Evolutionary conservation across 306 rosid species (phyloP).

Genomic region (Citrullus mucosospermus): DNA sequence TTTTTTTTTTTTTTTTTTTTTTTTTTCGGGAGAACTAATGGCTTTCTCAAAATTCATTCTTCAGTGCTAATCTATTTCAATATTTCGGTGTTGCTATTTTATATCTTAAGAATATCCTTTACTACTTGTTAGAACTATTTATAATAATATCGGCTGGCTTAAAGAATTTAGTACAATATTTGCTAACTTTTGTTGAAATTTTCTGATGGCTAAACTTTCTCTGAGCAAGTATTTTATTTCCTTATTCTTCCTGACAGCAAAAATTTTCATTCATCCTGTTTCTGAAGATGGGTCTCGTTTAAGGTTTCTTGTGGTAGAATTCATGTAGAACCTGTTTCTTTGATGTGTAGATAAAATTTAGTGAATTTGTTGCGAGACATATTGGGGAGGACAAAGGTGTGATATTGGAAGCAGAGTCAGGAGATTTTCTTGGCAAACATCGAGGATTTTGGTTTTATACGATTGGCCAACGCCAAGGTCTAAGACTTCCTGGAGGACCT

Average conservation of each 20-base stretch:
- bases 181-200: neutral
- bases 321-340: neutral
- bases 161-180: neutral
- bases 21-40: neutral
- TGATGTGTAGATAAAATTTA: constrained; percentile 61
- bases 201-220: neutral
- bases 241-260: neutral
- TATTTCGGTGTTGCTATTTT: neutral
- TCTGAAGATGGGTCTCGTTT: neutral
- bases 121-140: neutral
- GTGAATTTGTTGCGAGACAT: constrained; percentile 81
- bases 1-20: too few species aligned
- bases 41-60: neutral
- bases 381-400: constrained; percentile 86
- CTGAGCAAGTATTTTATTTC: neutral
- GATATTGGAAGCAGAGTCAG: constrained; percentile 88
- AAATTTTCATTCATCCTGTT: neutral
- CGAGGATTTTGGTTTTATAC: constrained; percentile 93
- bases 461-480: constrained; percentile 91
- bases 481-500: constrained; percentile 85
- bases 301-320: neutral
- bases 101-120: neutral
- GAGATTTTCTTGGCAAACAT: constrained; percentile 88
- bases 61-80: neutral
- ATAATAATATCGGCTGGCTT: neutral